Base-by-base conservation (phyloP, 2,329 filamentous ascomycete genomes). In the Ampelomyces quisqualis region DNA sequence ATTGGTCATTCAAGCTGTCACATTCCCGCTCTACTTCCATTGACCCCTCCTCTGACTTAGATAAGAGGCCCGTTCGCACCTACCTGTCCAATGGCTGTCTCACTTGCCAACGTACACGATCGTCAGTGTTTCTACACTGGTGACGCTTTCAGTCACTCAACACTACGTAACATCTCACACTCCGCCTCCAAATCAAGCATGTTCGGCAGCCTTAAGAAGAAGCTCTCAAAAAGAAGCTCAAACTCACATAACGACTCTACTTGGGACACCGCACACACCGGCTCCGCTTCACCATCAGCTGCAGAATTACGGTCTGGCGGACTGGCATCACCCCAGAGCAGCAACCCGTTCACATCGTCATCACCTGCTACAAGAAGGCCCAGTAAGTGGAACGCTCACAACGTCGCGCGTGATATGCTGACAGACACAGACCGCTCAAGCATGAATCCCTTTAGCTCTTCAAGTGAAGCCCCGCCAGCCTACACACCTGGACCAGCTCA, bases 391-490 rank as follows among this genome's bases (percentile, higher is more conserved):
- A 42, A 30, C 21, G 32, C 32, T 13, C 13, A 13, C 21, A n/a
- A 17, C 7, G 31, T 15, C 9, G 20, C 21, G 15, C n/a, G 22
- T 30, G 5, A 33, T 14, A 34, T 49, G 20, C 45, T 38, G 14
- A 24, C 17, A 26, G 17, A n/a, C 29, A 13, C 29, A 68, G 66
- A 55, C 28, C 52, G 50, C 21, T 29, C 62, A 28, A 57, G 34
- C 32, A 60, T 58, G 49, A 63, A 64, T 33, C 48, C 57, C 6
- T 57, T 58, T 34, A 51, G 44, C 42, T 43, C 60, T 45, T 38
- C 54, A 8, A 53, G 53, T 20, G 74, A 75, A 32, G 64, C 70
- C 10, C 68, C 74, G 34, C 68, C 71, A 31, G 60, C 71, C 5
- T 73, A 75, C 38, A 65, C 67, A 8, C 64, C 65, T 24, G 61